Conservation (phyloP, 495 filamentous ascomycete species). For the Penicillium coprophilum region DNA sequence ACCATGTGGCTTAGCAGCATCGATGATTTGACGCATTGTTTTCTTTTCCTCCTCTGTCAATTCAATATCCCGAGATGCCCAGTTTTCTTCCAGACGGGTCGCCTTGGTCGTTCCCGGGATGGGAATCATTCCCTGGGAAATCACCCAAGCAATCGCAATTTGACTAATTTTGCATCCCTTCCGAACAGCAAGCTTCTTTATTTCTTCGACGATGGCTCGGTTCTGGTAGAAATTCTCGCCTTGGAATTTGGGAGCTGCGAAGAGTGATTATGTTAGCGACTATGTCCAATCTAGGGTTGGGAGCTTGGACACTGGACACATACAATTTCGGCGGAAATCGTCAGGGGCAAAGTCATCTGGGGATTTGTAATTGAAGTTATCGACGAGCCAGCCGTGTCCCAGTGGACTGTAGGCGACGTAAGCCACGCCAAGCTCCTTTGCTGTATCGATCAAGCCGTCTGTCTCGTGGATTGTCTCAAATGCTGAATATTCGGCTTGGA, state of each 20-base stretch:
- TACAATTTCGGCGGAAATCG: slow-evolving; percentile 43
- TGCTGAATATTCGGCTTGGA: slow-evolving; percentile 52
- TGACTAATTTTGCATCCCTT: slow-evolving; percentile 43
- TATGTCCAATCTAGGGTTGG: neutral
- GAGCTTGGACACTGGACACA: slow-evolving; percentile 7
- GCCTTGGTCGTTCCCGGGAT: slow-evolving; percentile 52
- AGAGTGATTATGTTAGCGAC: neutral
- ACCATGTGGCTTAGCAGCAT: slow-evolving; percentile 41
- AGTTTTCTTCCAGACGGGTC: slow-evolving; percentile 42
- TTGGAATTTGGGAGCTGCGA: slow-evolving; percentile 47
- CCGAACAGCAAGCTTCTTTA: slow-evolving; percentile 39
- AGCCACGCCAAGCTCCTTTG: slow-evolving; percentile 42
- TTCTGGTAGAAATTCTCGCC: slow-evolving; percentile 54
- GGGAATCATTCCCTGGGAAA: slow-evolving; percentile 46
- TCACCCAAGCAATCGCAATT: slow-evolving; percentile 49
- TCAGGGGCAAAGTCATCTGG: slow-evolving; percentile 46
- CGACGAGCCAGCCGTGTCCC: slow-evolving; percentile 48
- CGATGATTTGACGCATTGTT: slow-evolving; percentile 41
- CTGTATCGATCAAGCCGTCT: slow-evolving; percentile 40
- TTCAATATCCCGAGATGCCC: slow-evolving; percentile 39
- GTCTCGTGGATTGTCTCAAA: slow-evolving; percentile 51
- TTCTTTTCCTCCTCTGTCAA: slow-evolving; percentile 36
- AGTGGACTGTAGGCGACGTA: slow-evolving; percentile 49
- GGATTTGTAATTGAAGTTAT: slow-evolving; percentile 42
- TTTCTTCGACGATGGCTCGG: slow-evolving; percentile 43